Base-by-base conservation (phyloP, 768 basidiomycete genomes). In the Pulveroboletus sp. region DNA sequence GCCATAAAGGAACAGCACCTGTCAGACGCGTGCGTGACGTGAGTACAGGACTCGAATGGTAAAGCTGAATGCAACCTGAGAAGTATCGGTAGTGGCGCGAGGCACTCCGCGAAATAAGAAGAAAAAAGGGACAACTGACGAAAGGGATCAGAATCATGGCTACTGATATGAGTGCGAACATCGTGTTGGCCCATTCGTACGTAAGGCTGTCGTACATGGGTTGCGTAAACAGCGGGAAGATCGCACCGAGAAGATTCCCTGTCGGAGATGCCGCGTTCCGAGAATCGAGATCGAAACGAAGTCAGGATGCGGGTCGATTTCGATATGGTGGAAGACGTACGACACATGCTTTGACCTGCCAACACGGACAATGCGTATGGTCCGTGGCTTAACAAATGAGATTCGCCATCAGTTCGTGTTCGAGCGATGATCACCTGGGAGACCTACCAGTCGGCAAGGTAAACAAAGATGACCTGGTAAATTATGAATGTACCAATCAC, bases 321-420 rank as follows among this genome's bases (percentile, higher is more conserved):
- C 17, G 16, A 22, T 29, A 23, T 47, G 43, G 43, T 17, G 7
- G 42, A 31, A 48, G 23, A 69, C 78, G 45, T 57, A 76, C 84
- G 72, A 48, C 76, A 73, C 47, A 85, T 69, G 57, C 78, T 81
- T 63, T 86, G 83, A 2, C 79, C 85, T 1, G 85, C 85, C 16
- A 85, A 67, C 11, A 84, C 85, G 0, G 82, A 84, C 1, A 82
- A 85, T 6, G 85, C 84, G 60, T 80, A 86, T 5, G n/a, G n/a
- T n/a, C n/a, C n/a, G n/a, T n/a, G n/a, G n/a, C n/a, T n/a, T n/a
- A n/a, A n/a, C n/a, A 42, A 19, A 8, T 6, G 40, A 9, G n/a
- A n/a, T n/a, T n/a, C n/a, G n/a, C n/a, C n/a, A n/a, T n/a, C n/a
- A n/a, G n/a, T n/a, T n/a, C n/a, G n/a, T n/a, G n/a, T n/a, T n/a